These are phyloP conservation scores for Plectranthus barbatus DNA, from an alignment of 257 asterid genomes.

Conservation along the genomic window DNA sequence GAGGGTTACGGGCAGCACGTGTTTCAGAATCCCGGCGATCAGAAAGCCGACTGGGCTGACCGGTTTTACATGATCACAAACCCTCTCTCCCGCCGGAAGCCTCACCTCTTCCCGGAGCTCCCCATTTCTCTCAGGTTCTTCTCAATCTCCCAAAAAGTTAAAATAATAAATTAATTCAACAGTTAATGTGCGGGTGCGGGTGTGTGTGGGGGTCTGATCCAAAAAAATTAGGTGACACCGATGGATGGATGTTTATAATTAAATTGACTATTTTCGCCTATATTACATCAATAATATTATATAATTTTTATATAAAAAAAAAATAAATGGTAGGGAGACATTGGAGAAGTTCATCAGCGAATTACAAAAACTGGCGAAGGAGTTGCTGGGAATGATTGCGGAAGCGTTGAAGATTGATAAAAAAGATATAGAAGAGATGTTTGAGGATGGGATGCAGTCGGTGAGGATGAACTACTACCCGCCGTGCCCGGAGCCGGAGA, in stretches of 20 bases:
- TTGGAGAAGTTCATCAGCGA: slow-evolving; percentile 38
- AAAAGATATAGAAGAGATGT: slow-evolving; percentile 28
- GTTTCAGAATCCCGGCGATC: slow-evolving; percentile 17
- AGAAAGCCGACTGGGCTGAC: slow-evolving; percentile 60
- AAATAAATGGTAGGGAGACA: slow-evolving; percentile 63
- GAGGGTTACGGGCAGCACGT: slow-evolving; percentile 55
- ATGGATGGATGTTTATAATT: too few relatives aligned
- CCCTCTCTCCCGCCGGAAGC: slow-evolving; percentile 36
- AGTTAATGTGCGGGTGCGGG: too few relatives aligned
- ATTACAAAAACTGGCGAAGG: slow-evolving; percentile 31
- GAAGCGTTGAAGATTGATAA: slow-evolving; percentile 28
- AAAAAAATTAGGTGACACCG: too few relatives aligned
- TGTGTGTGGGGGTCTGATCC: too few relatives aligned
- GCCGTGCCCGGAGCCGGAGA: slow-evolving; percentile 45
- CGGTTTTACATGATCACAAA: slow-evolving; percentile 47
- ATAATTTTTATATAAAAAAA: too few relatives aligned
- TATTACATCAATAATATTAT: too few relatives aligned
- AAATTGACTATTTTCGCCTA: too few relatives aligned
- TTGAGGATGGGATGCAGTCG: slow-evolving; percentile 55
- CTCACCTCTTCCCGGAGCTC: slow-evolving; percentile 51
- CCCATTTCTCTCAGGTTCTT: slow-evolving; percentile 46
- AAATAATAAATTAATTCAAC: too few relatives aligned
- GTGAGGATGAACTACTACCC: slow-evolving; percentile 62
- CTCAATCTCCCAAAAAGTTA: too few relatives aligned
- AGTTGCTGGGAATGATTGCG: slow-evolving; percentile 22